phyloP scores from a whole-genome alignment of 805 yeast species.

The Dipodascus geniculatus region DNA sequence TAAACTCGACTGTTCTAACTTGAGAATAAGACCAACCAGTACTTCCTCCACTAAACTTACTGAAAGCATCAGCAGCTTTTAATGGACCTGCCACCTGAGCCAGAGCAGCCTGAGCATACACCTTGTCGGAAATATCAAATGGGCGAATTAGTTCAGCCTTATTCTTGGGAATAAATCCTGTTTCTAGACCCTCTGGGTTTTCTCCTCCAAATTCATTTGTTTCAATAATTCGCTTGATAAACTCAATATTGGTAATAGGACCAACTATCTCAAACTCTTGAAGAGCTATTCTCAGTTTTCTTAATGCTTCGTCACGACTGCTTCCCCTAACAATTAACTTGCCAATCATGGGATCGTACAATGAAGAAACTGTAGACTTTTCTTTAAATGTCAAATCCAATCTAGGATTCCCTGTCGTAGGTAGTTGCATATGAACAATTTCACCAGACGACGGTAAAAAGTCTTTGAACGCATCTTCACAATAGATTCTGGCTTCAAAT shows the following conservation, averaged over 20 bases:
- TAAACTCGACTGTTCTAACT: conserved; percentile 9
- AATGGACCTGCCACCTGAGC: conserved; percentile 11
- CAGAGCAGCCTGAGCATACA: conserved; percentile 22
- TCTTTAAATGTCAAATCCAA: conserved; percentile 21
- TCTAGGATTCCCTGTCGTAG: conserved; percentile 19
- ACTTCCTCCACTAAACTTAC: conserved; percentile 6
- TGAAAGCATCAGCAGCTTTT: conserved; percentile 4
- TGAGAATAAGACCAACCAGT: conserved; percentile 10
- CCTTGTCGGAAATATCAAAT: conserved; percentile 12
- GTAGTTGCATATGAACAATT: conserved; percentile 19
- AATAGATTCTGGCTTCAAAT: conserved; percentile 24
- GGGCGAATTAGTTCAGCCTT: conserved; percentile 12
- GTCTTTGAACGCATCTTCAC: conserved; percentile 24
- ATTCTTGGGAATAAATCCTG: conserved; percentile 23
- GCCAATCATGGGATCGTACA: conserved; percentile 26
- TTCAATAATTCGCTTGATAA: conserved; percentile 19
- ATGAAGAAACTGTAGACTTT: conserved; percentile 20
- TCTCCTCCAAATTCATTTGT: conserved; percentile 20
- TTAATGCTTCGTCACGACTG: conserved; percentile 19
- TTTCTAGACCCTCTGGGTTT: conserved; percentile 20
- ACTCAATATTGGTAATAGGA: conserved; percentile 24
- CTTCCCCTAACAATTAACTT: conserved; percentile 22
- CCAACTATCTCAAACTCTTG: conserved; percentile 23
- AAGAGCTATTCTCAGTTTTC: conserved; percentile 19
- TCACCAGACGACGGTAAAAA: conserved; percentile 23